A percentile compares a stretch with the other conserved stretches of the same genome.
phyloP scores from a whole-genome alignment of 2,329 filamentous ascomycete species.

The Zarea fungicola region DNA sequence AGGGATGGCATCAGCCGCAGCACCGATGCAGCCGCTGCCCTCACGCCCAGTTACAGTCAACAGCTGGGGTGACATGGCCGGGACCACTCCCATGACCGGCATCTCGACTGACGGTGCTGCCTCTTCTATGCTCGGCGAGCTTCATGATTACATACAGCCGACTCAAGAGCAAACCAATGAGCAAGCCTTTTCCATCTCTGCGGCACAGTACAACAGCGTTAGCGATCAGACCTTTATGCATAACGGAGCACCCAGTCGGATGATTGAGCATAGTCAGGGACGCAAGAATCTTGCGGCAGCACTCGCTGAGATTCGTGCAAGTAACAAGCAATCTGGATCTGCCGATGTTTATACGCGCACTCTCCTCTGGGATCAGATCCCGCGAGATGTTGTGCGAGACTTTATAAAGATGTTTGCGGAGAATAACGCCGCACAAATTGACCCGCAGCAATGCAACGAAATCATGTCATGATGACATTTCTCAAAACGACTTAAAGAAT shows the following conservation, averaged over 20 bases:
- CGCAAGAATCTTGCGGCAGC: constrained; percentile 76
- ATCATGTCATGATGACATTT: constrained; percentile 32
- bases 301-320: constrained; percentile 69
- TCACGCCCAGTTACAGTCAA: constrained; percentile 47
- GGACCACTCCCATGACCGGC: constrained; percentile 41
- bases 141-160: constrained; percentile 65
- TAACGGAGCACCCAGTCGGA: constrained; percentile 42
- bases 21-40: constrained; percentile 40
- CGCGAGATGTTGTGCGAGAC: constrained; percentile 82
- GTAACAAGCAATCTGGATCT: constrained; percentile 60
- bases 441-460: constrained; percentile 38
- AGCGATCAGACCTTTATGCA: constrained; percentile 61
- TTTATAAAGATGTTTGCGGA: constrained; percentile 90
- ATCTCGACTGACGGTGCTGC: constrained; percentile 34
- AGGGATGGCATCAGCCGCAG: constrained; percentile 47
- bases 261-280: constrained; percentile 48
- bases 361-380: constrained; percentile 90
- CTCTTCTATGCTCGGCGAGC: constrained; percentile 58
- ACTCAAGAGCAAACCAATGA: constrained; percentile 82
- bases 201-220: constrained; percentile 83
- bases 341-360: constrained; percentile 91
- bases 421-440: constrained; percentile 48
- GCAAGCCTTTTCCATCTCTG: constrained; percentile 79
- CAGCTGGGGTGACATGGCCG: constrained; percentile 38
- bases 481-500: constrained; percentile 23